Percentiles rank a stretch among this genome's conserved stretches.
phyloP scores from a whole-genome alignment of 1,139 yeast species.

The Pichia sp. region DNA sequence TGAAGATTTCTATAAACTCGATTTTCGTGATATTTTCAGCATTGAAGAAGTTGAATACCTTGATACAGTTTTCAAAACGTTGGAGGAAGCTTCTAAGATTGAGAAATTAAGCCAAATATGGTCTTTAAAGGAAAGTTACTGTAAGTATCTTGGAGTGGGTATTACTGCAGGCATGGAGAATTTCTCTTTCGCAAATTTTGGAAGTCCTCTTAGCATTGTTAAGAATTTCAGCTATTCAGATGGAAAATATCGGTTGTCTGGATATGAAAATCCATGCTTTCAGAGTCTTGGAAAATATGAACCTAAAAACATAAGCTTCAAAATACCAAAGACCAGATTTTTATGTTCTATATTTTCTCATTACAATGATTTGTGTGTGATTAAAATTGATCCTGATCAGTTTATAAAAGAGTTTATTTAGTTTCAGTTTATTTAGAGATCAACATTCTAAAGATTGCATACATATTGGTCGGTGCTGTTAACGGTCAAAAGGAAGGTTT shows the following conservation, averaged over 20 bases:
- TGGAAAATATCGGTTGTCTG: too few species aligned
- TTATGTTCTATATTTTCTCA: slow-evolving; percentile 11
- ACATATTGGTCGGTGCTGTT: too few species aligned
- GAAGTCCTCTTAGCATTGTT: too few species aligned
- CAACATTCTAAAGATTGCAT: too few species aligned
- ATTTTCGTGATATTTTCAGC: slow-evolving; percentile 45
- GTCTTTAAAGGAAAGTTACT: slow-evolving; percentile 69
- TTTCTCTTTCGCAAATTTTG: slow-evolving; percentile 20
- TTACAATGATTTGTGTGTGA: slow-evolving; percentile 1
- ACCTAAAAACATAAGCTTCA: slow-evolving; percentile 4
- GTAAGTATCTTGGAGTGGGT: slow-evolving; percentile 57
- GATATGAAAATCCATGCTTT: too few species aligned
- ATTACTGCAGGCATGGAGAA: slow-evolving; percentile 40
- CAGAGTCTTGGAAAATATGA: neutral
- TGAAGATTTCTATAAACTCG: slow-evolving; percentile 28
- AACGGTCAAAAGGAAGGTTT: neutral
- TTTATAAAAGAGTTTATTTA: slow-evolving; percentile 1
- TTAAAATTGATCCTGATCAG: slow-evolving; percentile 3
- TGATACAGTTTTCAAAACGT: slow-evolving; percentile 2
- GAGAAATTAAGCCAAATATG: slow-evolving; percentile 42
- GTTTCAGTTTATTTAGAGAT: too few species aligned
- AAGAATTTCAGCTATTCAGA: too few species aligned
- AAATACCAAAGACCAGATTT: slow-evolving; percentile 2
- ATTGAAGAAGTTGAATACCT: slow-evolving; percentile 32
- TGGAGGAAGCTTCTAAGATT: slow-evolving; percentile 10